Percentiles rank a stretch among this genome's conserved stretches.
Evolutionary conservation across 345 rosid species (phyloP).

Genomic region (Excoecaria cochinchinensis): DNA sequence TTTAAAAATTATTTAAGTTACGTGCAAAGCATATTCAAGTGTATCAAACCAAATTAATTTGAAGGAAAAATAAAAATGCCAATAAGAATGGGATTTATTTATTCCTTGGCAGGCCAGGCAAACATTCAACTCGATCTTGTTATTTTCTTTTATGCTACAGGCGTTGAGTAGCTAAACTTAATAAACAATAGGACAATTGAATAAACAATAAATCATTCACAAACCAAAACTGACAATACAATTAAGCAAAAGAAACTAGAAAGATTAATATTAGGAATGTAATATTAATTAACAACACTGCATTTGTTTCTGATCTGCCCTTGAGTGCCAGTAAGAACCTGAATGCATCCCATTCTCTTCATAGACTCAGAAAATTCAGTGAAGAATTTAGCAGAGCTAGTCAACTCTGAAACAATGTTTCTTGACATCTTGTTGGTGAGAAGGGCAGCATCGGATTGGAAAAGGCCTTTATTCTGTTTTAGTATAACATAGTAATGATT

Average conservation of each 20-base stretch:
- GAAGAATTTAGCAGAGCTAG: constrained; percentile 32
- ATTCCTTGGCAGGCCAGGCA: no score
- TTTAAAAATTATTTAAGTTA: no score
- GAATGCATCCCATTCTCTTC: constrained; percentile 51
- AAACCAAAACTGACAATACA: neutral
- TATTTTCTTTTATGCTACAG: no score
- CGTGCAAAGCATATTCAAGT: no score
- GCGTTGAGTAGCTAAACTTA: no score
- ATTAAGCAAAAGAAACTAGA: neutral
- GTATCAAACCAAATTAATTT: no score
- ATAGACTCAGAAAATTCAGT: constrained; percentile 55
- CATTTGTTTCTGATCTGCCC: constrained; percentile 43
- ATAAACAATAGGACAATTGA: no score
- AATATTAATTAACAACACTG: neutral
- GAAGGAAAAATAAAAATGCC: no score
- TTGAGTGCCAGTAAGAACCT: constrained; percentile 36
- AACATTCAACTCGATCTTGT: no score
- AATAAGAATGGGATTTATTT: no score
- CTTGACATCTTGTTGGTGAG: constrained; percentile 26
- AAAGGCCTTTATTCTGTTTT: constrained; percentile 45
- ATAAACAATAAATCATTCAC: no score
- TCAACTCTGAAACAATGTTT: constrained; percentile 11
- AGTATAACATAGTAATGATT: constrained; percentile 40
- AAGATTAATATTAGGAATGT: neutral
- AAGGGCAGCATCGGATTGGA: constrained; percentile 65